Evolutionary conservation across 2,329 filamentous ascomycete species (phyloP).

Genomic region (Nannizziopsis barbatae): DNA sequence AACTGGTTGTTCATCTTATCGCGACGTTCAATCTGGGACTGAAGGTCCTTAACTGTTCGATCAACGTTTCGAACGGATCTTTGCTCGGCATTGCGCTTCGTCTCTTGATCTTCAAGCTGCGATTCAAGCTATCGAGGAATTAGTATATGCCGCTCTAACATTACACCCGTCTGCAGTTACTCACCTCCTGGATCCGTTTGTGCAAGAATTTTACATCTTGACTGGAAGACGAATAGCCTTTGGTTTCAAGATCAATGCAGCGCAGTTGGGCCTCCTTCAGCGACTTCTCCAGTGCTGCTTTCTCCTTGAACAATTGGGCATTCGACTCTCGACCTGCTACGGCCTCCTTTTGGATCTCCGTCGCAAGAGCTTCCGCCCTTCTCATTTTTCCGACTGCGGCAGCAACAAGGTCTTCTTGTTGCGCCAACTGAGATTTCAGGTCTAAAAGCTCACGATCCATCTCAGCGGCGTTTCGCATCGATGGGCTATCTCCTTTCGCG

Average conservation of each 20-base stretch:
- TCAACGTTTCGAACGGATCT: conserved; percentile 86
- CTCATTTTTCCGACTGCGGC: conserved; percentile 97
- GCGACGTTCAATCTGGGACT: conserved; percentile 81
- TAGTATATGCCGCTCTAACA: neutral
- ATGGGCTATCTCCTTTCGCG: conserved; percentile 70
- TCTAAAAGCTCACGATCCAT: conserved; percentile 83
- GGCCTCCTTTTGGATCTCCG: conserved; percentile 89
- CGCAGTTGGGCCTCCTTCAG: conserved; percentile 82
- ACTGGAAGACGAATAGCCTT: conserved; percentile 87
- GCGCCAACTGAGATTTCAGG: conserved; percentile 75
- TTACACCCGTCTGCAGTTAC: conserved; percentile 19
- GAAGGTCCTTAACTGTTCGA: conserved; percentile 83
- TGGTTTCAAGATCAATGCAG: conserved; percentile 88
- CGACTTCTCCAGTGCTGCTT: conserved; percentile 76
- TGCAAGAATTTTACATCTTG: conserved; percentile 93
- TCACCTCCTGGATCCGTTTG: conserved; percentile 88
- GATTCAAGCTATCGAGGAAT: conserved; percentile 60
- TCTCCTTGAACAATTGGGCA: conserved; percentile 75
- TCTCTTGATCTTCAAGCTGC: conserved; percentile 73
- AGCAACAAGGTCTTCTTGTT: conserved; percentile 83
- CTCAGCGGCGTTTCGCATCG: conserved; percentile 77
- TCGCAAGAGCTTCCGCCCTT: conserved; percentile 72
- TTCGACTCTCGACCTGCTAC: conserved; percentile 71
- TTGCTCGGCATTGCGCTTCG: conserved; percentile 65
- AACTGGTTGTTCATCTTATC: conserved; percentile 77